Conservation (phyloP, 1,284 basidiomycete species). For the Rhodotorula sp. region DNA sequence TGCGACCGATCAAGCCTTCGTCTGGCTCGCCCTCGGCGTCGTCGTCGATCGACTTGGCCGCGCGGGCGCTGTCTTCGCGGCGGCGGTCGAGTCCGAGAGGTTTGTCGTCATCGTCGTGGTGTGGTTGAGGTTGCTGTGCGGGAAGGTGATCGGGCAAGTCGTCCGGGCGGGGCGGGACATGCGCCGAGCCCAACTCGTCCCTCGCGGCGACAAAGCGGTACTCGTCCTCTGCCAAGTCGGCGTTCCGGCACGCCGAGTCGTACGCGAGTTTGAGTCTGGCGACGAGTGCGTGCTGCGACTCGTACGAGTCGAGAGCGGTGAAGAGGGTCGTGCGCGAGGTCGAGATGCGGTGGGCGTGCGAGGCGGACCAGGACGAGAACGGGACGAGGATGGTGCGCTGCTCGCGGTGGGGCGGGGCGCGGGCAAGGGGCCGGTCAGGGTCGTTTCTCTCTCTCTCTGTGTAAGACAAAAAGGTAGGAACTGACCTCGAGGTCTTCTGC, state of each 20-base stretch:
- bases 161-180: slow-evolving; percentile 2
- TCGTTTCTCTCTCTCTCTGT: background rate
- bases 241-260: slow-evolving; percentile 26
- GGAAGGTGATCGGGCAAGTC: background rate
- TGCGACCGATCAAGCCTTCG: slow-evolving; percentile 5
- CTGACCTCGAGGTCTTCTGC: slow-evolving; percentile 33
- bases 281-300: slow-evolving; percentile 9
- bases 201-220: slow-evolving; percentile 20
- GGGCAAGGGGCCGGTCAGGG: too few relatives aligned
- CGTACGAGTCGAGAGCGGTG: slow-evolving; percentile 16
- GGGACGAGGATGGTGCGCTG: slow-evolving; percentile 32
- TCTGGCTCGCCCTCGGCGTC: background rate
- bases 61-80: background rate
- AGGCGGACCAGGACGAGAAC: slow-evolving; percentile 33
- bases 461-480: background rate
- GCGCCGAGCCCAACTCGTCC: background rate
- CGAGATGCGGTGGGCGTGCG: slow-evolving; percentile 29
- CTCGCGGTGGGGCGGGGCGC: too few relatives aligned
- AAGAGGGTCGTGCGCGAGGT: slow-evolving; percentile 15
- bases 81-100: background rate
- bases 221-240: slow-evolving; percentile 37
- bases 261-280: slow-evolving; percentile 19
- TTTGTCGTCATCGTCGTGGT: background rate
- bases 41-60: background rate
- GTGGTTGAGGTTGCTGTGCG: too few relatives aligned